Evolutionary conservation across 441 rosid species (phyloP).

Genomic region (Adansonia rubrostipa): DNA sequence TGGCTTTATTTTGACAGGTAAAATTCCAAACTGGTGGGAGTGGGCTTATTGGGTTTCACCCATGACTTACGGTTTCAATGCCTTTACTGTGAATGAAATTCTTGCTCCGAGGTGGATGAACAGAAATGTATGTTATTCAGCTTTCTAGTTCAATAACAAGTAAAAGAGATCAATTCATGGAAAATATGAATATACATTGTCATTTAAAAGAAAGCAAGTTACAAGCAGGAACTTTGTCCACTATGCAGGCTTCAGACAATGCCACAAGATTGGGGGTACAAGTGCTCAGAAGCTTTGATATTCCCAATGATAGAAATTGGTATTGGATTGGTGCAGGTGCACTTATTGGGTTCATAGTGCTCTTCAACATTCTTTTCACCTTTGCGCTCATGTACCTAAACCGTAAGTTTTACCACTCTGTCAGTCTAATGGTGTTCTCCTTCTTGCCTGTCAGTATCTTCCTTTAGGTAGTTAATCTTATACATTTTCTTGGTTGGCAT

Average conservation of each 20-base stretch:
- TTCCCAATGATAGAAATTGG: slow-evolving; percentile 60
- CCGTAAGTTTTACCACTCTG: slow-evolving; percentile 53
- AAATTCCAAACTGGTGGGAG: slow-evolving; percentile 80
- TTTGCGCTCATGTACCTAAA: slow-evolving; percentile 65
- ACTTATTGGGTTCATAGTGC: slow-evolving; percentile 57
- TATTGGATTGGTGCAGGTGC: slow-evolving; percentile 83
- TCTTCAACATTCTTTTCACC: slow-evolving; percentile 75
- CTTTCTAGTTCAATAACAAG: background rate
- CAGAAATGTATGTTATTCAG: slow-evolving; percentile 41
- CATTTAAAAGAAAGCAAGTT: slow-evolving; percentile 6
- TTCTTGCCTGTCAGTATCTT: slow-evolving; percentile 12
- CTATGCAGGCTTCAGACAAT: slow-evolving; percentile 53
- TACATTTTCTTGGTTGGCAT: slow-evolving; percentile 6
- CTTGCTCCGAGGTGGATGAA: slow-evolving; percentile 89
- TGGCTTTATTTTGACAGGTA: slow-evolving; percentile 37
- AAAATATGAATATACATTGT: background rate
- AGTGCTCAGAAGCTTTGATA: slow-evolving; percentile 55
- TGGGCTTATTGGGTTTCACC: slow-evolving; percentile 95
- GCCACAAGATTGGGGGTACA: slow-evolving; percentile 56
- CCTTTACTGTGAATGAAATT: slow-evolving; percentile 69
- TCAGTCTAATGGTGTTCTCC: background rate
- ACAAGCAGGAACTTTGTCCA: background rate
- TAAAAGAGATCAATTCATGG: background rate
- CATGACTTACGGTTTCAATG: slow-evolving; percentile 69
- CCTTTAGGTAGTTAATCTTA: slow-evolving; percentile 18